Base-by-base conservation (phyloP, 139 green algal species). In the Coelastrella sp. region DNA sequence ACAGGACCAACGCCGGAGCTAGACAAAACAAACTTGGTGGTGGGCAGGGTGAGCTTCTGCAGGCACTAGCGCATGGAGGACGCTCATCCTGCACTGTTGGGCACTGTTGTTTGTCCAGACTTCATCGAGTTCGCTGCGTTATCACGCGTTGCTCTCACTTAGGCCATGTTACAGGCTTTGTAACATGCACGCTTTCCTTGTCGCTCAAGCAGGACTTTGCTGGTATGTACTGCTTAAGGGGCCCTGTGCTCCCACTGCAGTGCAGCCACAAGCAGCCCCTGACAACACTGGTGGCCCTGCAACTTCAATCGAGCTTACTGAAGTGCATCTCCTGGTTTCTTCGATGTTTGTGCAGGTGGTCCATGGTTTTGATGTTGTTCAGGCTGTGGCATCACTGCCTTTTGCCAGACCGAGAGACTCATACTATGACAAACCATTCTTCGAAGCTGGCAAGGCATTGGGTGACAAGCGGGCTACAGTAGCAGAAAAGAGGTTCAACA, bases 381-480 rank as follows among this genome's bases (percentile, higher is more conserved):
- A 59, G 13, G 74, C 80, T 20, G 89, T 94, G 5, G 47, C 80
- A 17, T 54, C 76, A 17, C 89, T 93, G 90, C 90, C 90, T 3
- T 86, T 90, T 85, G 86, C 89, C 58, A 79, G 65, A 76, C 90
- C 90, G 6, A 91, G 90, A 11, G 90, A 92, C 73, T 61, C n/a
- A 14, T 88, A 86, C 56, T 91, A 93, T 71, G 88, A 92, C 75
- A 91, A 92, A 32, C 92, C 92, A 13, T 94, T 93, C 88, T 94
- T 94, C 32, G 87, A 87, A 32, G 87, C 86, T 10, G 93, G 91
- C 60, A 95, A 95, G 90, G 85, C 81, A 16, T 90, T 95, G 87
- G 93, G 93, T 23, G 93, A 95, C 91, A 94, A 93, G 91, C 91
- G 93, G 3, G 93, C 93, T 5, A 88, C 88, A 20, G 90, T 92